Evolutionary conservation across 139 green algal genomes (phyloP), one percentile per base, ranked within the genome.

Genomic region (Chlamydomonas schloesseri): DNA sequence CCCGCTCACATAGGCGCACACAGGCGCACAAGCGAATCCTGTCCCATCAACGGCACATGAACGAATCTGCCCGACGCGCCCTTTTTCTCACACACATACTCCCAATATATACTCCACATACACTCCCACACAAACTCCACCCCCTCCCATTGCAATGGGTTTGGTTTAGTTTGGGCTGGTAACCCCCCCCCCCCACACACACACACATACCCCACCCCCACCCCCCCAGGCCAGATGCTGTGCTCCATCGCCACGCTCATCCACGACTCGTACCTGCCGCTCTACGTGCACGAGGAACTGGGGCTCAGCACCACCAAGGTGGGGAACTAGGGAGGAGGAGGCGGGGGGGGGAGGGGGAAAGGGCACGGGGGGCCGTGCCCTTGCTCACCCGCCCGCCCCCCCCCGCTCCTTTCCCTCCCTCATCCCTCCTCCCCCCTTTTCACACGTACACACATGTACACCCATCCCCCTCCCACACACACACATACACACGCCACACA

Each of bases 191-290:
- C n/a, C n/a, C n/a, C n/a, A n/a, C n/a, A n/a, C n/a, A n/a, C n/a
- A n/a, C 64, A 20, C 60, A 11, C 29, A 65, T n/a, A n/a, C n/a
- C 23, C 47, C 72, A 23, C 26, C 5, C 14, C 37, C 70, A 8
- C 24, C 37, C 60, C 60, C 46, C 31, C 78, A 68, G 92, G 92
- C 29, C 94, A 97, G 67, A 93, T 94, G 78, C 92, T 98, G 71
- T 97, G 93, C 88, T 96, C 93, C 34, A 87, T 97, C 1, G 94
- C 96, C 57, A 98, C 96, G 5, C 89, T 98, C 65, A 96, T 98
- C 42, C 95, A 98, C 81, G 96, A 98, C 90, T 96, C 94, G 28
- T 98, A 97, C 90, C 88, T 98, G 23, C 96, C 96, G 23, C 84
- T 98, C 57, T 98, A 97, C 88, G 89, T 97, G 83, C 92, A 91